phyloP scores from a whole-genome alignment of 345 rosid genomes.

The Noccaea bulbosa region DNA sequence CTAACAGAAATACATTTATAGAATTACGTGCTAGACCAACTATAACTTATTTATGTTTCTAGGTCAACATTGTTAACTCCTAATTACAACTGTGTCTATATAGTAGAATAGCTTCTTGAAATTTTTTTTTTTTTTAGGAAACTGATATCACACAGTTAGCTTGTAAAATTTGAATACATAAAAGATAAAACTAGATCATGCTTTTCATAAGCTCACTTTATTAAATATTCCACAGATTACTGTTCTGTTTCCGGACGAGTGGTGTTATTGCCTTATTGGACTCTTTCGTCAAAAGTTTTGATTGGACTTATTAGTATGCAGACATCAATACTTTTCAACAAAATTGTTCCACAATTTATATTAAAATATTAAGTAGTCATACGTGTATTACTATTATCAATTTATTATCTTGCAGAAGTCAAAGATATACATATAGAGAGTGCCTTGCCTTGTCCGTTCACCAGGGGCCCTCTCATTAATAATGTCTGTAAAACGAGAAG shows the following conservation, averaged over 20 bases:
- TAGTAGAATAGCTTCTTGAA: too few species aligned
- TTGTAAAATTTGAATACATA: background rate
- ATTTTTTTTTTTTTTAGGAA: too few species aligned
- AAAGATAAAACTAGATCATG: background rate
- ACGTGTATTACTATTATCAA: background rate
- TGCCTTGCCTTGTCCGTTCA: too few species aligned
- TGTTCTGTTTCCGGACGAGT: conserved; percentile 17
- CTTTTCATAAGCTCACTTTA: conserved; percentile 1
- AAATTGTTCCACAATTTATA: conserved; percentile 6
- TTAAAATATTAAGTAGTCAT: background rate
- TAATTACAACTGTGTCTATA: too few species aligned
- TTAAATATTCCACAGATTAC: background rate
- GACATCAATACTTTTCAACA: conserved; percentile 38
- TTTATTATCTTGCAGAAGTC: background rate
- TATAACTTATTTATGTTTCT: background rate
- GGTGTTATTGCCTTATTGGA: conserved; percentile 25
- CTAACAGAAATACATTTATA: background rate
- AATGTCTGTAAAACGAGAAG: background rate
- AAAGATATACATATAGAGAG: background rate
- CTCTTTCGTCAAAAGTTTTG: conserved; percentile 36
- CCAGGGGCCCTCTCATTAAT: too few species aligned
- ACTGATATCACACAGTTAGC: too few species aligned
- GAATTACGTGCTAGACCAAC: background rate
- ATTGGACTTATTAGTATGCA: conserved; percentile 9
- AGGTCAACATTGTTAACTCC: background rate